Base-by-base conservation (phyloP, 257 asterid species). In the Lycium barbarum region DNA sequence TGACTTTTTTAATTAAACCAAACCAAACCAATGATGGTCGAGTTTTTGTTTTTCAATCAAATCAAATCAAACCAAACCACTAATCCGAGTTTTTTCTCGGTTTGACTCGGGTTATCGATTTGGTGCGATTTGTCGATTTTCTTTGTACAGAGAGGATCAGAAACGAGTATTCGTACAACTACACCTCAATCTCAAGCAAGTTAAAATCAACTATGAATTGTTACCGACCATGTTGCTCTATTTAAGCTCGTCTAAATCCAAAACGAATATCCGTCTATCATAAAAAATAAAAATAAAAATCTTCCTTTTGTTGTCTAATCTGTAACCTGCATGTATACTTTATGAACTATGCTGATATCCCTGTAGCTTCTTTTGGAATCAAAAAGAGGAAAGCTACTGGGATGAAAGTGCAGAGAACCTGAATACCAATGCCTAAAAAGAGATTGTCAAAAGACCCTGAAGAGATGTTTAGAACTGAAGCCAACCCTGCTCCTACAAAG, bases 331-430 rank as follows among this genome's bases (percentile, higher is more conserved):
- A 33, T 66, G 61, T 51, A 66, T 83, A 47, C 61, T 88, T 47
- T 80, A 65, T 84, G 86, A 83, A 82, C 91, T 95, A 92, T 33
- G 99, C 92, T 82, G 98, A 91, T 87, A 92, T 65, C 54, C 97
- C 99, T 49, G 98, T 93, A 84, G 95, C 98, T 82, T 91, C 97
- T 91, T 94, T 91, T 5, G 99, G 99, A 89, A 95, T 94, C 92
- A 95, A 86, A 90, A 92, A 94, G 8, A 94, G 89, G 91, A 93
- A 90, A 26, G 81, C 85, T 9, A 92, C 87, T 0, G 98, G 99
- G 72, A 95, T 88, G 84, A 89, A 92, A 51, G 92, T 91, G 92
- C 95, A 92, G 81, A 91, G 54, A 38, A 92, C 91, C 86, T 94
- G 99, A 84, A 94, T 86, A 14, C 92, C 18, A 70, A 93, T 86